phyloP scores from a whole-genome alignment of 1,284 basidiomycete species.

The Marasmius tenuissimus region DNA sequence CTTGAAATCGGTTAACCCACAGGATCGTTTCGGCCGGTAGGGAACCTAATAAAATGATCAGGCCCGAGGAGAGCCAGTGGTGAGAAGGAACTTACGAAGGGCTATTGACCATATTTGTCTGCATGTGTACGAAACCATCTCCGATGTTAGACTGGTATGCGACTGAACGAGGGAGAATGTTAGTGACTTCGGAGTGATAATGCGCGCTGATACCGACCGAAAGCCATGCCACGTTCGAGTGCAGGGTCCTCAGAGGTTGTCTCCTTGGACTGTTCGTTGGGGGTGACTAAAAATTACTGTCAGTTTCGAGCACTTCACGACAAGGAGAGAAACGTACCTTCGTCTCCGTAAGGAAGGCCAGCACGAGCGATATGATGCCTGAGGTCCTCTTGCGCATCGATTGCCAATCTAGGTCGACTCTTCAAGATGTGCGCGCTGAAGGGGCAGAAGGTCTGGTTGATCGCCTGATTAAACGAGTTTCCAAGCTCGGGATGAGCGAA shows the following conservation, averaged over 20 bases:
- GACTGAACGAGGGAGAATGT: conserved; percentile 5
- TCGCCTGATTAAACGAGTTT: background rate
- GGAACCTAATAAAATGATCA: background rate
- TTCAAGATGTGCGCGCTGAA: conserved; percentile 34
- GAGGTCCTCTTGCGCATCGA: background rate
- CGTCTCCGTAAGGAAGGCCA: conserved; percentile 39
- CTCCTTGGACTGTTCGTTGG: conserved; percentile 13
- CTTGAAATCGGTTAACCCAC: background rate
- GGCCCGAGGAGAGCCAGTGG: too few species aligned
- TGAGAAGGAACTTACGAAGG: conserved; percentile 10
- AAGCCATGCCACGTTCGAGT: conserved; percentile 27
- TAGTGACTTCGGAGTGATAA: background rate
- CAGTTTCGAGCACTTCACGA: background rate
- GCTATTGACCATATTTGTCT: conserved; percentile 29
- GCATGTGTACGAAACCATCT: conserved; percentile 29
- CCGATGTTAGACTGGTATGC: conserved; percentile 27
- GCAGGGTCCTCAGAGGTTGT: conserved; percentile 13
- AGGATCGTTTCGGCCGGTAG: conserved; percentile 5
- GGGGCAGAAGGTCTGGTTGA: conserved; percentile 30
- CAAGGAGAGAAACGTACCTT: conserved; percentile 17
- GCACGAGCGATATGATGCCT: conserved; percentile 30
- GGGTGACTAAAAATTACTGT: conserved; percentile 10
- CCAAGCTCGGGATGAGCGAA: conserved; percentile 21
- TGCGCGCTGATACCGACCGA: conserved; percentile 12
- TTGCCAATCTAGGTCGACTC: conserved; percentile 22